Base-by-base conservation (phyloP, 495 filamentous ascomycete genomes). In the Lasiosphaeris hirsuta region DNA sequence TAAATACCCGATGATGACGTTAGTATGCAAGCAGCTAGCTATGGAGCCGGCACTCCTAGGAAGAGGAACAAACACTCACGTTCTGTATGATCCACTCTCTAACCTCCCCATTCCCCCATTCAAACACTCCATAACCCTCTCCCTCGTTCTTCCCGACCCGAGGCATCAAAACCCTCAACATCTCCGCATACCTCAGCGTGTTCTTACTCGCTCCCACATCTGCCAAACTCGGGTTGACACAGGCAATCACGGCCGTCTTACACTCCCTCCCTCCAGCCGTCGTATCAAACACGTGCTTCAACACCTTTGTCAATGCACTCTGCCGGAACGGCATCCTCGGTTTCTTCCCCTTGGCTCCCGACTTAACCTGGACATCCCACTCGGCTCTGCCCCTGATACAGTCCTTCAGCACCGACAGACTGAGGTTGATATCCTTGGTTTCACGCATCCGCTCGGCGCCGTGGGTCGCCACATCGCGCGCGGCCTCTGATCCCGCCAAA, bases 281-380 rank as follows among this genome's bases (percentile, higher is more conserved):
- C 5, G 64, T 57, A 39, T 72, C 67, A 57, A 73, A 72, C 0
- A 56, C 42, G 14, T 56, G 53, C 53, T 56, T 56, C 53, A 17
- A 61, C 15, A 73, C 68, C 57, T 71, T 73, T 1, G 73, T 76
- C 44, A 76, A 58, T 40, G 57, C 64, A 40, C 70, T 71, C 14
- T 64, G 60, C 1, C 69, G 64, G 39, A 67, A 76, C 7, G 73
- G 73, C 3, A 76, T n/a, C 23, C 23, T 30, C 5, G 23, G 23
- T 30, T 56, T 61, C 51, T 63, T 73, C 45, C 14, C 30, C 37
- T 36, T 42, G 10, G 15, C 23, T 38, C 7, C 17, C 35, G 4
- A 18, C n/a, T 13, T 19, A 7, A 23, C n/a, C 10, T 33, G 34
- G 9, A 41, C 23, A 51, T 51, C 47, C 17, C 10, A 39, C 45